Evolutionary conservation across 768 basidiomycete species (phyloP).

Genomic region (Agaricus subrufescens): DNA sequence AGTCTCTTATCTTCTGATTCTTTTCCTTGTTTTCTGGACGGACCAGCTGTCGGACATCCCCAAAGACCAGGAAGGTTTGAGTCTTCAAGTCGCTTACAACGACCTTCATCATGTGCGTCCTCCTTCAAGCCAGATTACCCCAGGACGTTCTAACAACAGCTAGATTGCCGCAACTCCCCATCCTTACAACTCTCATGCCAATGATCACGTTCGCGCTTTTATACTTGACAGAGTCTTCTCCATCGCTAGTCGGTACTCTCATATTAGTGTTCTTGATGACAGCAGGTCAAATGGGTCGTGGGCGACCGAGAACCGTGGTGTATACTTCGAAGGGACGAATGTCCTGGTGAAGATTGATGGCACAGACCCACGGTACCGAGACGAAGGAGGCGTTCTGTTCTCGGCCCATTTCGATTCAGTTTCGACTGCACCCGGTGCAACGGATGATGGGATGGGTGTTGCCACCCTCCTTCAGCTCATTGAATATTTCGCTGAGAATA

Average conservation of each 20-base stretch:
- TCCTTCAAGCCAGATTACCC: neutral
- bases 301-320: conserved; percentile 21
- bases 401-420: conserved; percentile 85
- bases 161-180: conserved; percentile 68
- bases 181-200: conserved; percentile 74
- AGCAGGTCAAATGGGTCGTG: conserved; percentile 46
- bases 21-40: conserved; percentile 12
- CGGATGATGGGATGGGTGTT: conserved; percentile 76
- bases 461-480: conserved; percentile 63
- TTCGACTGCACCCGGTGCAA: conserved; percentile 68
- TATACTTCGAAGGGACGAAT: conserved; percentile 67
- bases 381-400: conserved; percentile 52
- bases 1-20: conserved; percentile 7
- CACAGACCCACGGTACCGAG: neutral
- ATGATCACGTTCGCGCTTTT: conserved; percentile 60
- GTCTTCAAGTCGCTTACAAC: conserved; percentile 7
- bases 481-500: conserved; percentile 44
- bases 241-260: conserved; percentile 36
- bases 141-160: neutral
- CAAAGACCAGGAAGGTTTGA: conserved; percentile 10
- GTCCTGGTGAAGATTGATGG: conserved; percentile 52
- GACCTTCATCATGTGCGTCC: conserved; percentile 14
- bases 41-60: conserved; percentile 9
- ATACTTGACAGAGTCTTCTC: conserved; percentile 49
- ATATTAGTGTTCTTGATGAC: conserved; percentile 36